Evolutionary conservation across 495 filamentous ascomycete genomes (phyloP), one percentile per base, ranked within the genome.

Genomic region (Elaphomyces granulatus): DNA sequence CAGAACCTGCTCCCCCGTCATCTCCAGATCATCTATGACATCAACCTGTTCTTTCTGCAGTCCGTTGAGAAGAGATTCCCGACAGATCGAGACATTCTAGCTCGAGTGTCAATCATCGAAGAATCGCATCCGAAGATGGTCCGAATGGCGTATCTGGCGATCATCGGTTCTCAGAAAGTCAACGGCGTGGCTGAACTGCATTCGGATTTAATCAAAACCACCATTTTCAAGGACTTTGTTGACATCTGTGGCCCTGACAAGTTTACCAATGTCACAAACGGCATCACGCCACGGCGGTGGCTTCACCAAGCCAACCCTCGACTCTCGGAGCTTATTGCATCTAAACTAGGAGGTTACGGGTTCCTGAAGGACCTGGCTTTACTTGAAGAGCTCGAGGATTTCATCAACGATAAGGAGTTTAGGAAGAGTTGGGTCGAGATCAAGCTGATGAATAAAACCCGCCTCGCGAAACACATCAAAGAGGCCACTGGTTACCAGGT

Each of bases 201-300:
- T 60, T 98, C 90, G 3, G 90, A 98, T 52, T 70, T 98, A 16
- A 87, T 98, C 63, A 84, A 85, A 64, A 87, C 87, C 2, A 98
- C 90, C n/a, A 87, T 98, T 44, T 96, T 98, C 75, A 96, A 87
- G 61, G 92, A 96, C 61, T 98, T 98, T 52, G 88, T 98, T 31
- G 68, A 68, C 30, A 81, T 98, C 42, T 96, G 87, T 52, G 90
- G 90, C 3, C 78, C 81, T 0, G 90, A 98, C 67, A 93, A 93
- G 53, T 98, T 98, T 63, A 94, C 82, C 28, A 98, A 98, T 47
- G 88, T 98, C 42, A 98, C 90, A 34, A 98, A 98, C 54, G 90
- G 90, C 28, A 86, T 98, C 54, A 98, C 90, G 0, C 92, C 90
- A 6, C 71, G 90, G 37, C 71, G 90, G 45, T 98, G 90, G 90